A percentile compares a stretch with the other conserved stretches of the same genome.
phyloP scores from a whole-genome alignment of 495 filamentous ascomycete species.

The Talaromyces liani region DNA sequence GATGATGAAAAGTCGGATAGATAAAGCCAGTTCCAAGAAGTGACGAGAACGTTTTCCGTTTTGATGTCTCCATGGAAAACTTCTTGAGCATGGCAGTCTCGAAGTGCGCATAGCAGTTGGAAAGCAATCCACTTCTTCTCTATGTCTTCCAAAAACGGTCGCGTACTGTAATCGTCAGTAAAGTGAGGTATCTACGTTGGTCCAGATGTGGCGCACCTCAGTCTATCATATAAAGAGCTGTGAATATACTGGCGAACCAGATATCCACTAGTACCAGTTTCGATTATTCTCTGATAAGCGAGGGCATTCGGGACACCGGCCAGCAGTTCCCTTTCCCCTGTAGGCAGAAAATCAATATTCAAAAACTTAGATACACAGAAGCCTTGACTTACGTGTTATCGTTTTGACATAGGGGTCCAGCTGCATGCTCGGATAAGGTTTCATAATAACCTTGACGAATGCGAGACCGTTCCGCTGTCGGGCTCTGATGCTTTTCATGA shows the following conservation, averaged over 20 bases:
- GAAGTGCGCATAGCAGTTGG: constrained; percentile 84
- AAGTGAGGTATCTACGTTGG: not conserved
- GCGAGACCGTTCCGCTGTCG: constrained; percentile 83
- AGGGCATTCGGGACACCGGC: constrained; percentile 85
- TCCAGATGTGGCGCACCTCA: constrained; percentile 45
- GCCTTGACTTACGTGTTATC: constrained; percentile 56
- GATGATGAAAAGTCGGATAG: constrained; percentile 91
- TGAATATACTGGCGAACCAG: constrained; percentile 95
- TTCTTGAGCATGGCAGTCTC: constrained; percentile 86
- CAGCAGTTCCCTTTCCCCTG: constrained; percentile 74
- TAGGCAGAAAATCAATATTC: constrained; percentile 14
- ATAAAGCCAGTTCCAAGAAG: constrained; percentile 99
- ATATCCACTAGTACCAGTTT: constrained; percentile 85
- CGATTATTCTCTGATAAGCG: constrained; percentile 79
- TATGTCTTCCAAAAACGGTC: constrained; percentile 94
- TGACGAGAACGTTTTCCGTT: constrained; percentile 91
- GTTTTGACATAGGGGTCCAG: constrained; percentile 68
- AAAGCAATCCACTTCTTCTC: constrained; percentile 99
- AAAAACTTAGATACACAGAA: not conserved
- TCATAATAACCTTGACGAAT: constrained; percentile 89
- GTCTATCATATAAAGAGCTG: constrained; percentile 93
- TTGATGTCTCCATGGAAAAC: constrained; percentile 98
- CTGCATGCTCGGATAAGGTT: constrained; percentile 70
- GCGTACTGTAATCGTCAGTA: constrained; percentile 52
- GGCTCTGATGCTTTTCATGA: constrained; percentile 94